Conservation (phyloP, 352 stramenopile genomes). For the Phytophthora niederhauseri region DNA sequence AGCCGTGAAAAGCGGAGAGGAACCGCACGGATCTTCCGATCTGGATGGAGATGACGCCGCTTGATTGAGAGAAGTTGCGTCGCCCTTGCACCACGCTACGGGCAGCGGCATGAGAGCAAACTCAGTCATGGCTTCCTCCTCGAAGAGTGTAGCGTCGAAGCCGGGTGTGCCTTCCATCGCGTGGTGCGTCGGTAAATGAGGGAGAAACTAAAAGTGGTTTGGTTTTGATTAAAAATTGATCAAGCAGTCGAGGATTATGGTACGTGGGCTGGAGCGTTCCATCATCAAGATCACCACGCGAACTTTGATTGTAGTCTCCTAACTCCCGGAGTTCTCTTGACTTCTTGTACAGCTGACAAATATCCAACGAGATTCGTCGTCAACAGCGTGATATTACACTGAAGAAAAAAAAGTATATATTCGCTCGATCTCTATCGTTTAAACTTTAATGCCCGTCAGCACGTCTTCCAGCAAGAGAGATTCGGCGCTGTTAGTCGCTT, state of each 20-base stretch:
- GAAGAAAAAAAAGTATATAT: too few relatives aligned
- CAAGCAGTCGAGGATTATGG: not conserved
- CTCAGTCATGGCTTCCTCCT: not conserved
- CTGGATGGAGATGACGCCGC: not conserved
- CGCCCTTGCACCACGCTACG: not conserved
- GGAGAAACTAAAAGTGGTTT: not conserved
- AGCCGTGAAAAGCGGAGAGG: not conserved
- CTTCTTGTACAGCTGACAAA: not conserved
- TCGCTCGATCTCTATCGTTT: too few relatives aligned
- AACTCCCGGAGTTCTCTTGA: not conserved
- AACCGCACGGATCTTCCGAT: not conserved
- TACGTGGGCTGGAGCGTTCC: not conserved
- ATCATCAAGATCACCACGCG: not conserved
- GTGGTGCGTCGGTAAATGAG: too few relatives aligned
- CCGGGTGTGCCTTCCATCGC: not conserved
- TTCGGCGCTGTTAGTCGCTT: slow-evolving; percentile 2
- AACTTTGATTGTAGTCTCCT: too few relatives aligned
- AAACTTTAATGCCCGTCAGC: slow-evolving; percentile 10
- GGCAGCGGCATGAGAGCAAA: not conserved
- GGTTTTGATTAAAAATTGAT: too few relatives aligned
- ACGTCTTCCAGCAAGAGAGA: slow-evolving; percentile 10
- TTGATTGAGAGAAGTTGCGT: not conserved
- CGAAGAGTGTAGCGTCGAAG: not conserved
- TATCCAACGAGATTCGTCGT: not conserved
- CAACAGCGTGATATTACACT: too few relatives aligned